Evolutionary conservation across 805 yeast species (phyloP), one percentile per base, ranked within the genome.

Genomic region (Wickerhamomyces alni): DNA sequence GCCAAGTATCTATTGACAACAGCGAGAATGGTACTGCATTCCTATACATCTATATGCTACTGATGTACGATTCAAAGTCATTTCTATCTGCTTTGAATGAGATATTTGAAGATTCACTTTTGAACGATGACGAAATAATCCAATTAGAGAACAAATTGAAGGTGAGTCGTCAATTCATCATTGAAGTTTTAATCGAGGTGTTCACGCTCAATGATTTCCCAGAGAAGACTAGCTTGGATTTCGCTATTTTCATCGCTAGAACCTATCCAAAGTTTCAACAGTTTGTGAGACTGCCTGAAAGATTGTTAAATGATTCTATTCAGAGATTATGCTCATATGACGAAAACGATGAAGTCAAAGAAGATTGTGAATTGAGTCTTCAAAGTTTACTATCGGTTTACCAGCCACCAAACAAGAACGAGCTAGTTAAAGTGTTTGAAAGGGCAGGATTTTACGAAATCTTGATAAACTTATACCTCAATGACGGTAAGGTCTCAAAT

Each of bases 181-280:
- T 87, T 17, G 91, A 87, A 44, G 75, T 86, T 4, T 59, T 91
- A 17, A 55, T 86, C 13, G 85, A 83, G 37, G 61, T 80, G 3
- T 70, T 74, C 48, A 67, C 68, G 3, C 65, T 61, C 5, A 58
- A 65, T 38, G 45, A 48, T 12, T 58, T 67, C 32, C 53, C 60
- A 6, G 41, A 47, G 1, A 42, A 42, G 6, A 66, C 63, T 28
- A 47, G 48, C 13, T 45, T 59, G 30, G 58, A 66, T 37, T 57
- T 86, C 36, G 70, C 86, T 2, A 74, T 87, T 3, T 93, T 91
- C 53, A 59, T 91, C 26, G 85, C 91, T 0, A 62, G 91, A 42
- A 89, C 85, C 54, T 77, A 81, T 45, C 82, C 96, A 2, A 93
- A 91, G 55, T 91, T 84, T 57, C 69, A 76, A 11, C 99, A 91